These are phyloP conservation scores for Neofusicoccum cordaticola DNA, from an alignment of 2,329 filamentous ascomycete genomes.

Conservation along the genomic window DNA sequence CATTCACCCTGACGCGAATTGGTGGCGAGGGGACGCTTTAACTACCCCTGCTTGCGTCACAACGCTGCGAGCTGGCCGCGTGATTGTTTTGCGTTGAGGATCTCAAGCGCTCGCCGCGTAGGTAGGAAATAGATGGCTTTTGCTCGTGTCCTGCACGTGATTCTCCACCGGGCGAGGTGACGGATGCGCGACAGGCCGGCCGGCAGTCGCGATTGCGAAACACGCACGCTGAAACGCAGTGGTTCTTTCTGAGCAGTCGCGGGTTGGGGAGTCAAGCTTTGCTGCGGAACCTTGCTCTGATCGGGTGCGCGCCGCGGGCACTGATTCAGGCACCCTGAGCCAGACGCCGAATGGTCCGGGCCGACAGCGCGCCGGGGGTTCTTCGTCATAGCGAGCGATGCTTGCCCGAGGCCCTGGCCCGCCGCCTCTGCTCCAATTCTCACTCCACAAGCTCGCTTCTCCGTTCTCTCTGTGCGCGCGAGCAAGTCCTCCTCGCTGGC, in stretches of 20 bases:
- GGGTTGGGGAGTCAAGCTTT: neutral
- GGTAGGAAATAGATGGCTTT: neutral
- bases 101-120: neutral
- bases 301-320: neutral
- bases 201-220: neutral
- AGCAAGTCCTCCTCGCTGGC: neutral
- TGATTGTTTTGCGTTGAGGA: neutral
- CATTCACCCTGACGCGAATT: too few relatives aligned
- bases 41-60: too few relatives aligned
- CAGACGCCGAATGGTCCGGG: neutral
- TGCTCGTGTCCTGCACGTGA: neutral
- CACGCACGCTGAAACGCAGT: neutral
- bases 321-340: conserved; percentile 1
- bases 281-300: conserved; percentile 9
- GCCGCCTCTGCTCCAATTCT: neutral
- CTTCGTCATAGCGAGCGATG: conserved; percentile 4
- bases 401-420: conserved; percentile 4
- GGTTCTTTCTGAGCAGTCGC: neutral
- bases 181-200: neutral
- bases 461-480: neutral
- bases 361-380: conserved; percentile 5
- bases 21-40: too few relatives aligned
- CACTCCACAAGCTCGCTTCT: conserved; percentile 13
- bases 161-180: neutral
- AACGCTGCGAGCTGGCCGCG: too few relatives aligned